phyloP scores from a whole-genome alignment of 148 eudicot species.

The Rhododendron vialii region DNA sequence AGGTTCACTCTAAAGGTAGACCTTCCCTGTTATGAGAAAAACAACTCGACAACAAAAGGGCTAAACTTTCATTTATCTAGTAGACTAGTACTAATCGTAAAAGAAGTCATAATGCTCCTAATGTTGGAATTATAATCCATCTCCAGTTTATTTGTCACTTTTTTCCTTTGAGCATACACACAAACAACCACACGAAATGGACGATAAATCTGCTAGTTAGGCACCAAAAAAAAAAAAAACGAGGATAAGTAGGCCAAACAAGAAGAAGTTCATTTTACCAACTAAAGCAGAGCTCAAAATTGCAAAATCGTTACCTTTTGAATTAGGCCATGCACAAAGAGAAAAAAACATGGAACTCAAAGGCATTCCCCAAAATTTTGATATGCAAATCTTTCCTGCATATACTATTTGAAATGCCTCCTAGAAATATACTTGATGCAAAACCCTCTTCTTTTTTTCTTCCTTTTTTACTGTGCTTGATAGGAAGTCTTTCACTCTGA shows the following conservation, averaged over 20 bases:
- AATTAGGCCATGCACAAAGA: not conserved
- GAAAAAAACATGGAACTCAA: not conserved
- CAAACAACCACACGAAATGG: not conserved
- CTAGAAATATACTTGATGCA: slow-evolving; percentile 2
- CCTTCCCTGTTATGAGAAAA: not conserved
- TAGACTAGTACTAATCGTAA: not conserved
- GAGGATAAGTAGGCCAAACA: not conserved
- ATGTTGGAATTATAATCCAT: not conserved
- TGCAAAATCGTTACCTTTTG: slow-evolving; percentile 1
- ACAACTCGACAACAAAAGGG: not conserved
- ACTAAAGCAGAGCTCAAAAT: not conserved
- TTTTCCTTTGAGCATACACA: not conserved
- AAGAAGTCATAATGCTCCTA: not conserved
- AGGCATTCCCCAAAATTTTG: not conserved
- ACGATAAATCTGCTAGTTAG: not conserved
- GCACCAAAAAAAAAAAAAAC: not conserved
- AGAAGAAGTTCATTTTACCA: not conserved
- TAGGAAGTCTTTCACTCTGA: slow-evolving; percentile 23
- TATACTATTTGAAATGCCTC: not conserved
- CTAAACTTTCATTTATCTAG: not conserved
- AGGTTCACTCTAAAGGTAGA: not conserved
- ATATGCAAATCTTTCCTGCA: not conserved
- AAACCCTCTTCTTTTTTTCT: not conserved
- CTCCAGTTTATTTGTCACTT: not conserved
- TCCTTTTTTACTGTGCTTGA: not conserved